phyloP scores from a whole-genome alignment of 2,329 filamentous ascomycete genomes.

The Beauveria pseudobassiana region DNA sequence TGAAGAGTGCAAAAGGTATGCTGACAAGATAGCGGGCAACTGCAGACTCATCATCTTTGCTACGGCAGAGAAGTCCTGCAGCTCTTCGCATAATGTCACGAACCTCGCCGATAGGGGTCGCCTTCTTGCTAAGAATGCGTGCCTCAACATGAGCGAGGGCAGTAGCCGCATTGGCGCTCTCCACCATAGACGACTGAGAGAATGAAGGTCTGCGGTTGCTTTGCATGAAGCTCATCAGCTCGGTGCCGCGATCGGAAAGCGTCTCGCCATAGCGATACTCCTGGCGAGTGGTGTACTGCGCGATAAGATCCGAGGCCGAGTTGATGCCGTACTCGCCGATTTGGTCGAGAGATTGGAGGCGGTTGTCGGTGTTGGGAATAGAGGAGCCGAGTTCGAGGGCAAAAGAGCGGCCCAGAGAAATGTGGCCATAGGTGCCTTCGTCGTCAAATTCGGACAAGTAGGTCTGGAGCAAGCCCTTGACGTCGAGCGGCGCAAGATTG shows the following conservation, averaged over 20 bases:
- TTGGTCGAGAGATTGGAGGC: constrained; percentile 72
- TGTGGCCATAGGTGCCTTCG: constrained; percentile 81
- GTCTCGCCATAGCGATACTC: constrained; percentile 86
- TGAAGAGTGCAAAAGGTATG: constrained; percentile 90
- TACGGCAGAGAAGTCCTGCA: constrained; percentile 77
- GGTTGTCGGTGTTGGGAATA: constrained; percentile 79
- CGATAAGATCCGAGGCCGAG: constrained; percentile 90
- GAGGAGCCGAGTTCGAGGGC: constrained; percentile 85
- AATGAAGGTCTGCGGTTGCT: constrained; percentile 46
- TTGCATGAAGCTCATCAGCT: constrained; percentile 56
- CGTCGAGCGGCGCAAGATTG: constrained; percentile 79
- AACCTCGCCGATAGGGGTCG: constrained; percentile 65
- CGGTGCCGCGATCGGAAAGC: constrained; percentile 58
- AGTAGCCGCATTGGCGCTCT: constrained; percentile 52
- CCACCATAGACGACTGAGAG: constrained; percentile 41
- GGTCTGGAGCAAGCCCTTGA: constrained; percentile 92
- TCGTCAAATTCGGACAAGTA: constrained; percentile 95
- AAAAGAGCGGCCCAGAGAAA: constrained; percentile 88
- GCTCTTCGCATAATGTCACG: constrained; percentile 77
- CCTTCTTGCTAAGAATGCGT: constrained; percentile 60
- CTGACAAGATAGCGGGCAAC: constrained; percentile 82
- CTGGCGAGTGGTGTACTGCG: constrained; percentile 93
- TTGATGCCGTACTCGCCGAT: constrained; percentile 72
- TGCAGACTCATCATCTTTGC: constrained; percentile 64
- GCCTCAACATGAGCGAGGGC: constrained; percentile 67